phyloP scores from a whole-genome alignment of 208 protist species.

The Leishmania martiniquensis region DNA sequence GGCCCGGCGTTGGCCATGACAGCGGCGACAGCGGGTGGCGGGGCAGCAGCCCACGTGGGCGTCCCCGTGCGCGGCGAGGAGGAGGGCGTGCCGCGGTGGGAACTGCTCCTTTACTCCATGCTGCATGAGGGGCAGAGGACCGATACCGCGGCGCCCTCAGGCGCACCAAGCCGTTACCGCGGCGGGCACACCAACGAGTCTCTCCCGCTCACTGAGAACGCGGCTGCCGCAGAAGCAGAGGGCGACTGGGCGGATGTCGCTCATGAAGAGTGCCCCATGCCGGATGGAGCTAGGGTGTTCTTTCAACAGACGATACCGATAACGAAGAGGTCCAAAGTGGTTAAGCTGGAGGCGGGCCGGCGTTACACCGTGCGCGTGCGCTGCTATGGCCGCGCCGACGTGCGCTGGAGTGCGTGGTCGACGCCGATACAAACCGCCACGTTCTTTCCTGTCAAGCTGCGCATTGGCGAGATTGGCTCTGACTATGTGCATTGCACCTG shows the following conservation, averaged over 20 bases:
- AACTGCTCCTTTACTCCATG: constrained; percentile 49
- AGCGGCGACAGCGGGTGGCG: not conserved
- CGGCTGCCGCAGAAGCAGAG: not conserved
- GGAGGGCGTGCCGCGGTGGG: constrained; percentile 62
- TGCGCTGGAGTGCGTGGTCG: constrained; percentile 81
- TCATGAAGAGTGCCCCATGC: constrained; percentile 25
- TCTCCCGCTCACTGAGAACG: not conserved
- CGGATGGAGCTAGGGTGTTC: constrained; percentile 17
- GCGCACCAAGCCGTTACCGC: not conserved
- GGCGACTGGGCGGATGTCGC: not conserved
- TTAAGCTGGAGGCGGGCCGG: constrained; percentile 73
- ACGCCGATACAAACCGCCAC: constrained; percentile 51
- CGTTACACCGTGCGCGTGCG: constrained; percentile 69
- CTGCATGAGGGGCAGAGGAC: constrained; percentile 11
- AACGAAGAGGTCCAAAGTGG: constrained; percentile 63
- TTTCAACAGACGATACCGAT: constrained; percentile 57
- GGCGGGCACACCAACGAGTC: not conserved
- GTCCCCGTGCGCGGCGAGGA: constrained; percentile 14
- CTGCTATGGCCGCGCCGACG: constrained; percentile 35
- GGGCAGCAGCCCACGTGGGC: not conserved
- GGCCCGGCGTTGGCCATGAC: not conserved
- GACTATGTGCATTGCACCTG: constrained; percentile 86
- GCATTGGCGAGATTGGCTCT: constrained; percentile 77
- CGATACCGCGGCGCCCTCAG: not conserved
- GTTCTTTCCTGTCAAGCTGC: constrained; percentile 52